Conservation (phyloP, 2,329 filamentous ascomycete genomes). For the Aureobasidium mangrovei region DNA sequence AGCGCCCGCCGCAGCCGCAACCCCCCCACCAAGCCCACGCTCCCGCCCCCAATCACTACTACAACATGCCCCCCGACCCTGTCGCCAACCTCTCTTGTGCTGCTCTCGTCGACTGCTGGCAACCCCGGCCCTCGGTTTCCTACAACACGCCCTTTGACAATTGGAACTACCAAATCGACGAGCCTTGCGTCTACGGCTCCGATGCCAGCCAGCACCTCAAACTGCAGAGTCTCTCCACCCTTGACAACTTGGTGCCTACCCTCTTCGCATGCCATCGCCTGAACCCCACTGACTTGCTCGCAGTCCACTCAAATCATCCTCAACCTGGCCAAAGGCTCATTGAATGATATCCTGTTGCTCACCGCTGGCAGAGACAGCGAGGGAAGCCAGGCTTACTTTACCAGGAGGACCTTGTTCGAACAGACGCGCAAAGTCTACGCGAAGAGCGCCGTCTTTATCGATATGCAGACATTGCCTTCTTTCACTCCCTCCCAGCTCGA, state of each 20-base stretch:
- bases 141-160: neutral
- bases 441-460: slow-evolving; percentile 45
- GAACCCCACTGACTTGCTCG: neutral
- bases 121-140: neutral
- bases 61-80: neutral
- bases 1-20: neutral
- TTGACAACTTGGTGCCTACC: slow-evolving; percentile 43
- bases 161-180: slow-evolving; percentile 8
- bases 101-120: neutral
- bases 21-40: neutral
- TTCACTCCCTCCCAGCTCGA: slow-evolving; percentile 42
- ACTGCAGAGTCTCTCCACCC: slow-evolving; percentile 51
- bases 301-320: slow-evolving; percentile 50
- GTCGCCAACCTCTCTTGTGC: neutral
- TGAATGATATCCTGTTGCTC: slow-evolving; percentile 48
- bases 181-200: slow-evolving; percentile 26
- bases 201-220: slow-evolving; percentile 41
- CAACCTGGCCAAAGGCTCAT: slow-evolving; percentile 48
- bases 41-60: slow-evolving; percentile 6
- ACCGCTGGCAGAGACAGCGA: slow-evolving; percentile 47
- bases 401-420: slow-evolving; percentile 53
- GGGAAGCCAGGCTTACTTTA: slow-evolving; percentile 50
- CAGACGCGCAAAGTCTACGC: slow-evolving; percentile 55
- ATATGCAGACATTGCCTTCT: slow-evolving; percentile 30
- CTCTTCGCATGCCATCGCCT: neutral